Conservation (phyloP, 2,329 filamentous ascomycete species). For the Aspergillus flavus region DNA sequence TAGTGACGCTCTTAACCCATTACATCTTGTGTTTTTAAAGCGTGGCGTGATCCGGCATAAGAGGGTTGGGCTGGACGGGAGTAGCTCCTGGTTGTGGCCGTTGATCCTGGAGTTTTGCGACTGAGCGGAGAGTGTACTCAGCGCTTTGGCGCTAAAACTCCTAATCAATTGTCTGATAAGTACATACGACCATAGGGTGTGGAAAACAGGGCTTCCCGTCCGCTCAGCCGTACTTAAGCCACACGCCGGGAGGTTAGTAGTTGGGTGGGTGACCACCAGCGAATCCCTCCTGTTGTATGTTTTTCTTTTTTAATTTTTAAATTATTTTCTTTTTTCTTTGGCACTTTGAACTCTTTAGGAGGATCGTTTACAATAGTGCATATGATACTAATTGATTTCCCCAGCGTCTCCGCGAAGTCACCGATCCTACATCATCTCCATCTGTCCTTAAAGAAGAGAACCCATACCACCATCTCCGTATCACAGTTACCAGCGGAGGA, state of each 20-base stretch:
- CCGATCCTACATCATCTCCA: slow-evolving; percentile 50
- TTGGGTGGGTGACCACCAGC: slow-evolving; percentile 52
- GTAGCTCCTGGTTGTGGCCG: slow-evolving; percentile 3
- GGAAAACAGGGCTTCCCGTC: slow-evolving; percentile 51
- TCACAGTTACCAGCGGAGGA: slow-evolving; percentile 89
- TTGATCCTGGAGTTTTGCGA: background rate
- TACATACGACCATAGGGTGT: slow-evolving; percentile 50
- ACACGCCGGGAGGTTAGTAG: slow-evolving; percentile 50
- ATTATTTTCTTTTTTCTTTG: slow-evolving; percentile 5
- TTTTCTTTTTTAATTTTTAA: slow-evolving; percentile 28
- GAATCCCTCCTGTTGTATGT: slow-evolving; percentile 50
- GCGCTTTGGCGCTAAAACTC: slow-evolving; percentile 18
- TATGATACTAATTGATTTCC: slow-evolving; percentile 18
- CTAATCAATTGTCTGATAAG: slow-evolving; percentile 4
- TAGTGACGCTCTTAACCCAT: background rate
- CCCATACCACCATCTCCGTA: slow-evolving; percentile 81
- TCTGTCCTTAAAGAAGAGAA: slow-evolving; percentile 54
- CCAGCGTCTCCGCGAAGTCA: slow-evolving; percentile 74
- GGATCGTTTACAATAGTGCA: background rate
- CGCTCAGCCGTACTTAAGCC: slow-evolving; percentile 52
- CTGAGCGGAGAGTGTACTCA: background rate
- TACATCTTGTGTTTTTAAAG: background rate
- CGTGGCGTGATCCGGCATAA: background rate
- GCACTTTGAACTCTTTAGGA: background rate
- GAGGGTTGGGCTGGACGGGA: background rate